Evolutionary conservation across 768 basidiomycete genomes (phyloP), one percentile per base, ranked within the genome.

Genomic region (Pleurotus platypus): DNA sequence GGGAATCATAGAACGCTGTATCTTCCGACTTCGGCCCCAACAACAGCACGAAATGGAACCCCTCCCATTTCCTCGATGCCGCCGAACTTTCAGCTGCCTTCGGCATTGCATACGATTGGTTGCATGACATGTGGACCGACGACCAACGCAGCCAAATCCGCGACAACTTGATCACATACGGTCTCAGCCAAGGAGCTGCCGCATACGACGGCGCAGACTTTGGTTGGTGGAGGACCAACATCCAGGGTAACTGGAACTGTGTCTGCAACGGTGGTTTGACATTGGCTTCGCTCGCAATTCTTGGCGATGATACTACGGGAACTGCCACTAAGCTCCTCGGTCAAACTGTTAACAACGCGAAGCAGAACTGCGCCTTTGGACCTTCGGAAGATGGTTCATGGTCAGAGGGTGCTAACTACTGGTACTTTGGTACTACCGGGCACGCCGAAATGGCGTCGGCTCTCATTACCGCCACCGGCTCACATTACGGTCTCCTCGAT

Each of bases 191-290:
- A 43, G 95, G 94, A 62, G 61, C 84, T 42, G 61, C 63, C 18
- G 84, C 82, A 1, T 87, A 79, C 61, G 75, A 75, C 22, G 68
- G 70, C 54, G 64, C 74, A 45, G 60, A 67, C 26, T 79, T 75
- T 51, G 87, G 87, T 48, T 97, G 94, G 94, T 97, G 94, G 94
- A 79, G 72, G 51, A 78, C 62, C 50, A 79, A 75, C 60, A 81
- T 82, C 46, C 79, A 79, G 59, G 96, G 96, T 16, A 99, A 98
- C 78, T 99, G 97, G 97, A 99, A 99, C 70, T 98, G 96, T 69
- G 92, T 93, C 57, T 94, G 89, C 77, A 98, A 98, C 69, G 82
- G 84, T 47, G 97, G 97, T 57, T 75, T 98, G 60, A 93, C 90
- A 16, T 69, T 98, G 67, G 97, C 81, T 46, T 83, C 97, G 1